A percentile compares a stretch with the other conserved stretches of the same genome.
phyloP scores from a whole-genome alignment of 192 early-diverging fungal genomes.

The Allomyces macrogynus region DNA sequence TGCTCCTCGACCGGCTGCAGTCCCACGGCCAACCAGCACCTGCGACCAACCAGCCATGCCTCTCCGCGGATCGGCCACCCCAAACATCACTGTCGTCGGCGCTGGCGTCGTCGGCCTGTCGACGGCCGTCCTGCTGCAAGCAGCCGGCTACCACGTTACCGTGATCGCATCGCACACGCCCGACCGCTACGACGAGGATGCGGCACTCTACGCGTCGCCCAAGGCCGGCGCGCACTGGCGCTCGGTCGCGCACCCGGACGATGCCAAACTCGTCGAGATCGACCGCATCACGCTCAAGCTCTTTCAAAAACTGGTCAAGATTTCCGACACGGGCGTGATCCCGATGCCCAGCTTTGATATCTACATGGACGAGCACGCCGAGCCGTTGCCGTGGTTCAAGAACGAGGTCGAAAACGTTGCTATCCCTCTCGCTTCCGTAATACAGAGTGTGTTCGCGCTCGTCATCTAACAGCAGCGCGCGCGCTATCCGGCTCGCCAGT shows the following conservation, averaged over 20 bases:
- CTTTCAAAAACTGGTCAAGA: neutral
- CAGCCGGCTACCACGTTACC: conserved; percentile 35
- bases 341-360: neutral
- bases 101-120: conserved; percentile 58
- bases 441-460: too few species aligned
- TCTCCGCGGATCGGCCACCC: neutral
- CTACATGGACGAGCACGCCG: neutral
- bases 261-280: conserved; percentile 3
- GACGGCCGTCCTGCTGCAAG: conserved; percentile 38
- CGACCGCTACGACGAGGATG: neutral
- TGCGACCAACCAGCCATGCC: too few species aligned
- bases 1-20: too few species aligned
- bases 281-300: neutral
- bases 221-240: conserved; percentile 49
- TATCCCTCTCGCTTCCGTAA: too few species aligned
- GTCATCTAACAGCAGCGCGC: too few species aligned
- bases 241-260: conserved; percentile 20
- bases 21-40: too few species aligned
- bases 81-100: conserved; percentile 34
- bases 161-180: conserved; percentile 28
- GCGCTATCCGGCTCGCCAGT: too few species aligned
- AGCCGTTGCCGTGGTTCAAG: neutral
- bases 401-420: neutral
- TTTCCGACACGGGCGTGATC: neutral
- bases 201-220: conserved; percentile 17